Conservation (phyloP, 2,329 filamentous ascomycete genomes). For the Sporothrix humicola region DNA sequence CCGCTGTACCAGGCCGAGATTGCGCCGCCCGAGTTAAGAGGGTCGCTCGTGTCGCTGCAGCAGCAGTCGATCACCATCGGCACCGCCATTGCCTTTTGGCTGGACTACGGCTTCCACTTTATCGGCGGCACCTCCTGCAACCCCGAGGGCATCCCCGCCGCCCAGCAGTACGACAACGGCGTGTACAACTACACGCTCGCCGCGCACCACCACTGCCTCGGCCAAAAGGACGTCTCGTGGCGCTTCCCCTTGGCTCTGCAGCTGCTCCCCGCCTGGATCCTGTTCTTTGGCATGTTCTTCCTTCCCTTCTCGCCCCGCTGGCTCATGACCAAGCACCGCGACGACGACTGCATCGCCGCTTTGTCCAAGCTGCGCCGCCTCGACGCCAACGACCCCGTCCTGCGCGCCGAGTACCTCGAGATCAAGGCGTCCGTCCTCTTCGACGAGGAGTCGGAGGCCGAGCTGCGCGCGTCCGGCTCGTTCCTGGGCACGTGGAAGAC, state of each 20-base stretch:
- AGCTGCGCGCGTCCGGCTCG: constrained; percentile 66
- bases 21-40: constrained; percentile 31
- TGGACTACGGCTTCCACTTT: constrained; percentile 55
- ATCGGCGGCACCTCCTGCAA: constrained; percentile 45
- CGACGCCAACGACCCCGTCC: constrained; percentile 43
- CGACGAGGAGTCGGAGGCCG: constrained; percentile 79
- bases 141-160: constrained; percentile 53
- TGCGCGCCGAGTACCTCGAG: constrained; percentile 53
- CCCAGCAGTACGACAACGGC: constrained; percentile 50
- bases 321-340: constrained; percentile 49
- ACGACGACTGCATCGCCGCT: constrained; percentile 39
- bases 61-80: constrained; percentile 52
- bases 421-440: constrained; percentile 55
- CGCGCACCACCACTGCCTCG: constrained; percentile 29
- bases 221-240: constrained; percentile 41
- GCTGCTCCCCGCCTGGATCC: constrained; percentile 47
- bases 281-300: constrained; percentile 48
- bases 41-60: constrained; percentile 31
- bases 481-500: constrained; percentile 74
- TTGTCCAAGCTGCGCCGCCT: constrained; percentile 43
- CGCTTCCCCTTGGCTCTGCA: constrained; percentile 55
- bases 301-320: constrained; percentile 58
- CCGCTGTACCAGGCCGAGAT: constrained; percentile 33
- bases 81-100: constrained; percentile 59
- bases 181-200: constrained; percentile 47